These are phyloP conservation scores for Lumnitzera racemosa DNA, from an alignment of 345 rosid species.

Conservation along the genomic window DNA sequence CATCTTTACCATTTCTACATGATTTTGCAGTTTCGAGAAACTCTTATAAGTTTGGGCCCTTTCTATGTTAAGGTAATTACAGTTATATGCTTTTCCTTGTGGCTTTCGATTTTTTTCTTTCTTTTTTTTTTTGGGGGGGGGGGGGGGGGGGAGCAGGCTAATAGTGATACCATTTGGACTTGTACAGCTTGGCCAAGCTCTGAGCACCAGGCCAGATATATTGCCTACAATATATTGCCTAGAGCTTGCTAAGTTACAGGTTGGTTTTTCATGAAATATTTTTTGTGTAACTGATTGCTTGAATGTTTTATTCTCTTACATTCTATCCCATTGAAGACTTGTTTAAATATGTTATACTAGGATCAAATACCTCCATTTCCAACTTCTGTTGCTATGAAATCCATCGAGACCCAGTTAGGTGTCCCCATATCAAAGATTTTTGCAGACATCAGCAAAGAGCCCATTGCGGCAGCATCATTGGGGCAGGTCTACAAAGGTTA, in stretches of 20 bases:
- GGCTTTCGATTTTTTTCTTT: not conserved
- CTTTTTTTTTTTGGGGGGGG: no score
- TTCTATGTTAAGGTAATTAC: constrained; percentile 81
- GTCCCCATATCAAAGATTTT: constrained; percentile 55
- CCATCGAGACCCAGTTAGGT: constrained; percentile 81
- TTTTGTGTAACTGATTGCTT: not conserved
- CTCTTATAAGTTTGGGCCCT: constrained; percentile 83
- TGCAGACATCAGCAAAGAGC: constrained; percentile 84
- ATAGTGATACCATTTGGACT: constrained; percentile 2
- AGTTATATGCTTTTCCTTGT: not conserved
- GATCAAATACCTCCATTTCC: constrained; percentile 98
- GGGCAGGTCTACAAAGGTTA: constrained; percentile 99
- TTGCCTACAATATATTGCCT: constrained; percentile 76
- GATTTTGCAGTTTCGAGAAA: constrained; percentile 73
- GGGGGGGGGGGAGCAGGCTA: no score
- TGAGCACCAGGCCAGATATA: constrained; percentile 92
- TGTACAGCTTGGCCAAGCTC: constrained; percentile 91
- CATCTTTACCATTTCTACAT: constrained; percentile 4
- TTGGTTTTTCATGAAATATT: constrained; percentile 4
- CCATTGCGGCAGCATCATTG: constrained; percentile 90
- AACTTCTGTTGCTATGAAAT: constrained; percentile 56
- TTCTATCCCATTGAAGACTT: constrained; percentile 5
- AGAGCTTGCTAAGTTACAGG: constrained; percentile 97
- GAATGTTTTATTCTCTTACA: not conserved
- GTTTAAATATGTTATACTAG: constrained; percentile 26